phyloP scores from a whole-genome alignment of 805 yeast genomes.

The Teunomyces kruisii region DNA sequence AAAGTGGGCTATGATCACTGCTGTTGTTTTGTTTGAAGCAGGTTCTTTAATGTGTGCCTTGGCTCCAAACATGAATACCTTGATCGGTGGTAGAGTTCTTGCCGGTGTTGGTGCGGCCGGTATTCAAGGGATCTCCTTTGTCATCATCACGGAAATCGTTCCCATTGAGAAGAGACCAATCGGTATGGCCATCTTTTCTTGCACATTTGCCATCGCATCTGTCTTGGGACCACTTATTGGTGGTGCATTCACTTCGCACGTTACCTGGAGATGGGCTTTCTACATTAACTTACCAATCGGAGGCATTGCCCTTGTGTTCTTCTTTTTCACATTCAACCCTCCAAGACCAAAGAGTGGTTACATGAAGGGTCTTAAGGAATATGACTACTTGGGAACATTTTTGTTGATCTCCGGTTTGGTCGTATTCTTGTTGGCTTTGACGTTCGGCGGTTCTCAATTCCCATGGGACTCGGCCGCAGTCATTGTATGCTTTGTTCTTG shows the following conservation, averaged over 20 bases:
- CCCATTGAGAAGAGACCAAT: conserved; percentile 27
- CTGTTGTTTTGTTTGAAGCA: conserved; percentile 28
- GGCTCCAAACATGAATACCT: conserved; percentile 32
- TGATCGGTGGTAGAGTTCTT: conserved; percentile 41
- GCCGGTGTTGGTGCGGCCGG: conserved; percentile 42
- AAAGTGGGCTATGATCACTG: conserved; percentile 26
- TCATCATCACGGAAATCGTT: conserved; percentile 31
- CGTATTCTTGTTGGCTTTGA: conserved; percentile 21
- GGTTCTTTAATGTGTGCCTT: conserved; percentile 41
- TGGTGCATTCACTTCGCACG: conserved; percentile 24
- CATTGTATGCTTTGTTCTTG: conserved; percentile 22
- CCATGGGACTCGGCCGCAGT: conserved; percentile 24
- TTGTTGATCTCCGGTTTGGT: conserved; percentile 20
- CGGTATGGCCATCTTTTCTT: conserved; percentile 19
- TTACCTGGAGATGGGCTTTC: conserved; percentile 28
- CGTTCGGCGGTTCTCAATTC: conserved; percentile 20
- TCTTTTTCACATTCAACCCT: conserved; percentile 19
- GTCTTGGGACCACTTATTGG: conserved; percentile 27
- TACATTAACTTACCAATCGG: conserved; percentile 28
- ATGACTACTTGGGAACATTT: conserved; percentile 22
- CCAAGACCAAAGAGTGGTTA: conserved; percentile 14
- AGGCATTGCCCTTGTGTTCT: conserved; percentile 18
- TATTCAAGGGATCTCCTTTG: conserved; percentile 27
- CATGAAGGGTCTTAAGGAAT: conserved; percentile 14
- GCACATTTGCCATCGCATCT: conserved; percentile 21